These are phyloP conservation scores for Capsicum pubescens DNA, from an alignment of 257 asterid species.

Conservation along the genomic window DNA sequence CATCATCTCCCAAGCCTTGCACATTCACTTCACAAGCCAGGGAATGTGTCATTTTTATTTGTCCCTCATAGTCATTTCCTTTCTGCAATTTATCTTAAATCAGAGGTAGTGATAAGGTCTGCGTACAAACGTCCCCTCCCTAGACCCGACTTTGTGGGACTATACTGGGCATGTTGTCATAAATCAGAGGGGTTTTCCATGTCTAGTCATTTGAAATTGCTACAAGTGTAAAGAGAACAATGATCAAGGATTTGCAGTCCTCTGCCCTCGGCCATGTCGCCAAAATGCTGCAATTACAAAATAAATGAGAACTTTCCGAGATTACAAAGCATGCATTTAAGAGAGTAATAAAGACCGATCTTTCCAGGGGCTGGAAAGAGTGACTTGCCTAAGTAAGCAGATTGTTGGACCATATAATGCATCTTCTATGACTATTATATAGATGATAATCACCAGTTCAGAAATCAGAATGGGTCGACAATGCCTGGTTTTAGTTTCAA, in stretches of 20 bases:
- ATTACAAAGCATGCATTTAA: background rate
- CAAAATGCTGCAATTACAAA: background rate
- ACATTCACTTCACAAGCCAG: background rate
- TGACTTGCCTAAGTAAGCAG: constrained; percentile 3
- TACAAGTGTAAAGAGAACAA: background rate
- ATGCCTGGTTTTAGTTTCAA: background rate
- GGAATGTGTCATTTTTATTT: background rate
- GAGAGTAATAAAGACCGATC: background rate
- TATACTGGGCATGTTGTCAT: too few species aligned
- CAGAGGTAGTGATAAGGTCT: too few species aligned
- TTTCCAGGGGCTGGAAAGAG: too few species aligned
- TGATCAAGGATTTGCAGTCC: background rate
- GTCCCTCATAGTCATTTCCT: background rate
- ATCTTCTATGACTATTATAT: background rate
- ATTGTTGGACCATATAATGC: constrained; percentile 6
- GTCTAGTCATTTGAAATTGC: constrained; percentile 3
- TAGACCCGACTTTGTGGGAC: too few species aligned
- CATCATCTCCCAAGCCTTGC: background rate
- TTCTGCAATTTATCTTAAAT: background rate
- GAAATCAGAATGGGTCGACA: background rate
- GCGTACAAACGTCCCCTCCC: too few species aligned
- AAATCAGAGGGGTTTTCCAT: background rate
- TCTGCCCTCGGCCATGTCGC: background rate
- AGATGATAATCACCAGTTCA: background rate
- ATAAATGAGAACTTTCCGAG: background rate